Evolutionary conservation across 139 green algal genomes (phyloP).

Genomic region (Coelastrella sp.): DNA sequence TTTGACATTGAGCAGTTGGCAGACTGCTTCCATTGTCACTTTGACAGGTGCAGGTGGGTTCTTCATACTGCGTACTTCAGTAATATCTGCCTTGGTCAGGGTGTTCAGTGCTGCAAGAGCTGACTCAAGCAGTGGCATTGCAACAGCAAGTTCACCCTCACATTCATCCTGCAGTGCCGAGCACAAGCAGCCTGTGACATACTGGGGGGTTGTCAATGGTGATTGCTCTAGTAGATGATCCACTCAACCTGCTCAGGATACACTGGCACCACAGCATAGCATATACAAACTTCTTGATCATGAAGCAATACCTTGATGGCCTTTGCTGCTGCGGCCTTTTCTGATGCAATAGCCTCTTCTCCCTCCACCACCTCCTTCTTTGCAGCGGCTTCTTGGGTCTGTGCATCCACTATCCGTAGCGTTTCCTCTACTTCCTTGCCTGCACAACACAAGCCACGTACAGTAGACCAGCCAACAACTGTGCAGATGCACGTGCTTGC

Average conservation of each 20-base stretch:
- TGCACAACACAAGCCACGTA: too few species aligned
- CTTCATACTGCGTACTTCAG: conserved; percentile 42
- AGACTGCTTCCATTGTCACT: conserved; percentile 84
- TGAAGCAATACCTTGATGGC: conserved; percentile 73
- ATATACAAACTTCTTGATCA: too few species aligned
- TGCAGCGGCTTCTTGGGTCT: conserved; percentile 82
- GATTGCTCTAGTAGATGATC: too few species aligned
- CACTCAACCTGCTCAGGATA: too few species aligned
- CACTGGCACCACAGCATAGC: too few species aligned
- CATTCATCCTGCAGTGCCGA: conserved; percentile 77
- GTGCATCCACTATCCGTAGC: conserved; percentile 70
- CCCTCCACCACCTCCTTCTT: conserved; percentile 66
- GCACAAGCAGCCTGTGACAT: too few species aligned
- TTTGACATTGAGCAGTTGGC: conserved; percentile 83
- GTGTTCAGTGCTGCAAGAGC: conserved; percentile 82
- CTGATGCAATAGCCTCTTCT: conserved; percentile 81
- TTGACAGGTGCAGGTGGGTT: conserved; percentile 76
- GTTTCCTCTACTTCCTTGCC: conserved; percentile 47
- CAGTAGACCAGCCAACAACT: too few species aligned
- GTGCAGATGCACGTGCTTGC: too few species aligned
- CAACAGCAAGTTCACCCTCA: conserved; percentile 75
- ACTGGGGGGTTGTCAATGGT: too few species aligned
- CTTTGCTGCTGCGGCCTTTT: conserved; percentile 75
- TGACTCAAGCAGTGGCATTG: conserved; percentile 78
- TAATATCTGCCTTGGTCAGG: conserved; percentile 72